Evolutionary conservation across 306 rosid genomes (phyloP).

Genomic region (Vigna reflexopilosa): DNA sequence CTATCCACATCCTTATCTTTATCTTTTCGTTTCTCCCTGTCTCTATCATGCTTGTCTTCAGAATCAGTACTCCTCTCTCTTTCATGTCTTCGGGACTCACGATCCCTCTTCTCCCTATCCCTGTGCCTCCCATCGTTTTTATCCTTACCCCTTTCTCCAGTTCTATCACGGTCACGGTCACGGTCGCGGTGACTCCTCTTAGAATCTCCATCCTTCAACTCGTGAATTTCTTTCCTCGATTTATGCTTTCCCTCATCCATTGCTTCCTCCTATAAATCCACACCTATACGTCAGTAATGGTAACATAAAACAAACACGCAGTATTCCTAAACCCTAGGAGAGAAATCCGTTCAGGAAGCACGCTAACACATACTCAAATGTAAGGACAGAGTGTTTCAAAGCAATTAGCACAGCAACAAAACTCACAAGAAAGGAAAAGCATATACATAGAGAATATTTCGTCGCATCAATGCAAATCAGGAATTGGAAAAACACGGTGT

Average conservation of each 20-base stretch:
- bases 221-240: conserved; percentile 63
- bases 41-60: conserved; percentile 50
- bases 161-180: conserved; percentile 56
- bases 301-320: conserved; percentile 42
- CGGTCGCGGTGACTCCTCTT: conserved; percentile 72
- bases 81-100: conserved; percentile 45
- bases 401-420: neutral
- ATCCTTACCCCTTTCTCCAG: conserved; percentile 59
- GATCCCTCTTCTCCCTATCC: conserved; percentile 63
- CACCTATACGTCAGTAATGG: conserved; percentile 32
- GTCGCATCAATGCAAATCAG: neutral
- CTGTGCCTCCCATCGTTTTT: conserved; percentile 60
- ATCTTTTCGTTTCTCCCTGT: conserved; percentile 55
- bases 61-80: conserved; percentile 54
- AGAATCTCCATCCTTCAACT: conserved; percentile 59
- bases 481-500: neutral
- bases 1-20: conserved; percentile 44
- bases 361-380: neutral
- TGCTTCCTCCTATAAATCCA: conserved; percentile 42
- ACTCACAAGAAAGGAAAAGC: neutral
- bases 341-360: conserved; percentile 3
- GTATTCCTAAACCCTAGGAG: conserved; percentile 16
- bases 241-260: conserved; percentile 75
- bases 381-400: neutral
- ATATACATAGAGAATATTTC: neutral